Conservation (phyloP, 148 eudicot species). For the Selenicereus undatus region DNA sequence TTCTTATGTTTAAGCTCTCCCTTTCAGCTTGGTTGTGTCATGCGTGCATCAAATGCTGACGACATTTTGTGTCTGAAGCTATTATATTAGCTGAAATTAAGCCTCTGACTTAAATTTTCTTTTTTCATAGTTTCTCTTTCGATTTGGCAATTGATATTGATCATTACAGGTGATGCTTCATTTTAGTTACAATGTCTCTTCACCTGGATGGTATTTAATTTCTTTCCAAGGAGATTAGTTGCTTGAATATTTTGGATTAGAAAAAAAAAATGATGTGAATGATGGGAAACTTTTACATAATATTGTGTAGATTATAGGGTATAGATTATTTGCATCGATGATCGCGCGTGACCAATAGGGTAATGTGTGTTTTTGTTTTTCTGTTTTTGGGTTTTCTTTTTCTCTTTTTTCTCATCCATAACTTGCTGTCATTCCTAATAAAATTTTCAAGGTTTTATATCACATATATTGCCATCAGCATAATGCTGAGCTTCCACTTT, state of each 20-base stretch:
- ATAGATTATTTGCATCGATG: neutral
- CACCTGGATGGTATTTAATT: neutral
- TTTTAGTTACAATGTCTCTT: too few species aligned
- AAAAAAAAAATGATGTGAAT: neutral
- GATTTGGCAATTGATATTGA: too few species aligned
- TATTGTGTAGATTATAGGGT: neutral
- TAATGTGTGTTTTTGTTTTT: neutral
- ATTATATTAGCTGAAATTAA: neutral
- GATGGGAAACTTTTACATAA: neutral
- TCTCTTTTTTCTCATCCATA: neutral
- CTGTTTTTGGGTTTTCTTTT: too few species aligned
- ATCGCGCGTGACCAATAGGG: neutral
- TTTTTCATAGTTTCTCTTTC: too few species aligned
- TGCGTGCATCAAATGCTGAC: neutral
- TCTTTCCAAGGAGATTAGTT: neutral
- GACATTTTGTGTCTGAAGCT: neutral
- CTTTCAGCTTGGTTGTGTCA: conserved; percentile 5
- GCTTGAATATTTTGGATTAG: neutral
- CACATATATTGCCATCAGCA: neutral
- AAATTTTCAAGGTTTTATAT: neutral
- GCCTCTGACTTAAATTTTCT: neutral
- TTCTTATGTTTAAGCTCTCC: neutral
- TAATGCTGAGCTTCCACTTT: neutral
- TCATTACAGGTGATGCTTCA: too few species aligned
- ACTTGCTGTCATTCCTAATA: neutral